Percentiles rank a stretch among this genome's conserved stretches.
Conservation (phyloP, 2,329 filamentous ascomycete genomes). For the Ophiostoma himal-ulmi region DNA sequence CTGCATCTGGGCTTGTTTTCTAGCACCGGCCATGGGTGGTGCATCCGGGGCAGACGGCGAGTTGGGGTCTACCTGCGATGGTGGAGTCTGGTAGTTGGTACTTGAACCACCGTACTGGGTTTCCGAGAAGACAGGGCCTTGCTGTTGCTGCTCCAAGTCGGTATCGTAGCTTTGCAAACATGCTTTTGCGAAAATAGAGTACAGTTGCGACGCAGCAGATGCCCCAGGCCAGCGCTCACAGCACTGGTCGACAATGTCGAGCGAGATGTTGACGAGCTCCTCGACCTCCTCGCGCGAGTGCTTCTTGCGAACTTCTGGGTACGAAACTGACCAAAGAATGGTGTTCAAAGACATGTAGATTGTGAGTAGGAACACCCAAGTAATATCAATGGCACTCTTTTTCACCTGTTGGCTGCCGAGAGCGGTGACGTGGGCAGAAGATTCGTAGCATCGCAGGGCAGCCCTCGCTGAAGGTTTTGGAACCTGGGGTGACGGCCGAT, state of each 20-base stretch:
- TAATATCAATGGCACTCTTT: conserved; percentile 71
- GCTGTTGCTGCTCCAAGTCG: conserved; percentile 38
- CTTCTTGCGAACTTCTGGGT: conserved; percentile 68
- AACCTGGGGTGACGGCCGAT: conserved; percentile 86
- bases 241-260: conserved; percentile 73
- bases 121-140: conserved; percentile 26
- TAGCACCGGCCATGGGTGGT: conserved; percentile 29
- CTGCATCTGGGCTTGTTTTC: conserved; percentile 22
- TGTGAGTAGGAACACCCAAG: conserved; percentile 86
- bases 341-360: conserved; percentile 91
- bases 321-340: conserved; percentile 85
- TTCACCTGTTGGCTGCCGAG: conserved; percentile 76
- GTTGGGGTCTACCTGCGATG: conserved; percentile 45
- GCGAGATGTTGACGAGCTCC: conserved; percentile 63
- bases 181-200: conserved; percentile 75
- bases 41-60: conserved; percentile 42
- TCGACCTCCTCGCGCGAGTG: conserved; percentile 72
- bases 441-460: conserved; percentile 76
- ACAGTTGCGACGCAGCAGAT: conserved; percentile 74
- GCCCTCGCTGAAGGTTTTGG: conserved; percentile 76
- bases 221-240: conserved; percentile 90
- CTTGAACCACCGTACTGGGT: conserved; percentile 26
- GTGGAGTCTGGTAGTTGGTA: conserved; percentile 40
- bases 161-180: conserved; percentile 83
- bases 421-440: conserved; percentile 73